A percentile compares a stretch with the other conserved stretches of the same genome.
Conservation (phyloP, 495 filamentous ascomycete species). For the Entonaema liquescens region DNA sequence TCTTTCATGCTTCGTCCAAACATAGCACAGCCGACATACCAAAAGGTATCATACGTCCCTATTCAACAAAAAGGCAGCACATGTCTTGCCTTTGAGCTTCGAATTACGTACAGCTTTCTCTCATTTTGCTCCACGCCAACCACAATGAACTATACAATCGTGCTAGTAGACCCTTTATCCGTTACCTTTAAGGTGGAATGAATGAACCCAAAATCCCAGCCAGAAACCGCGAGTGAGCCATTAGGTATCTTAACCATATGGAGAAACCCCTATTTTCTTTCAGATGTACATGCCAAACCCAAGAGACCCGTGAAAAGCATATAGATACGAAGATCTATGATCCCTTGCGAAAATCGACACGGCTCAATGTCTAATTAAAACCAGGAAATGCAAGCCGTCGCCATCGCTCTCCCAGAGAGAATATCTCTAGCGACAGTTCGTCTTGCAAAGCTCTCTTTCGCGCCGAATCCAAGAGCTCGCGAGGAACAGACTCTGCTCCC, state of each 20-base stretch:
- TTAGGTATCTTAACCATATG: too few species aligned
- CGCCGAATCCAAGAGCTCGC: constrained; percentile 13
- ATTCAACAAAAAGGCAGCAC: background rate
- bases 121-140: background rate
- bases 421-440: constrained; percentile 15
- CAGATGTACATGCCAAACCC: background rate
- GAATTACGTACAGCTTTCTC: background rate
- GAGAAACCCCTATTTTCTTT: too few species aligned
- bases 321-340: background rate
- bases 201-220: background rate
- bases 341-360: background rate
- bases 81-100: constrained; percentile 1
- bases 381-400: constrained; percentile 11
- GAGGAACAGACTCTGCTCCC: constrained; percentile 4
- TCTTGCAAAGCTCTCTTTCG: background rate
- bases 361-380: background rate
- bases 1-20: constrained; percentile 11
- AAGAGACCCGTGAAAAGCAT: background rate
- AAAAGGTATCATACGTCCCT: background rate
- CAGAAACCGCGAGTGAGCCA: too few species aligned
- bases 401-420: constrained; percentile 18
- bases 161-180: background rate
- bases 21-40: background rate
- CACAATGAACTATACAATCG: background rate
- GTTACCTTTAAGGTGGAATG: background rate